Evolutionary conservation across 148 eudicot genomes (phyloP).

Genomic region (Beta vulgaris): DNA sequence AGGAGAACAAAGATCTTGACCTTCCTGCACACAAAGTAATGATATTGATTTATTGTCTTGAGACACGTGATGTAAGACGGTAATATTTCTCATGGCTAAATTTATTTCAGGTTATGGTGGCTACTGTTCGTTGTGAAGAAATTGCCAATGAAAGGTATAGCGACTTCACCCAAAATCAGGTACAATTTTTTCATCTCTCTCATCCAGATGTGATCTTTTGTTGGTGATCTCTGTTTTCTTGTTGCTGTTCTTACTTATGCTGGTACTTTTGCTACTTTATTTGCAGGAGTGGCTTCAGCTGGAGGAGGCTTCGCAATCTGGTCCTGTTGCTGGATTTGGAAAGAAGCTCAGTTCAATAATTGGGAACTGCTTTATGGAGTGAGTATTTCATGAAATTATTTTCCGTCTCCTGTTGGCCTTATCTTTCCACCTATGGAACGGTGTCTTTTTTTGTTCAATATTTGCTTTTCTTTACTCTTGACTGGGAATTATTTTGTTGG

Average conservation of each 20-base stretch:
- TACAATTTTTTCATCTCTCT: constrained; percentile 24
- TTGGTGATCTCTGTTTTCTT: background rate
- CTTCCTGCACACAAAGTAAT: constrained; percentile 93
- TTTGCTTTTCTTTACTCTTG: background rate
- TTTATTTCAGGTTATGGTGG: constrained; percentile 79
- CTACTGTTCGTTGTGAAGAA: constrained; percentile 97
- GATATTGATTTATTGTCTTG: background rate
- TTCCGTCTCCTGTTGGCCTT: background rate
- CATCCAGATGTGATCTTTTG: background rate
- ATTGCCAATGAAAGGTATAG: constrained; percentile 70
- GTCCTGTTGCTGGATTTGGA: constrained; percentile 72
- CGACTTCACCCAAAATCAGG: constrained; percentile 66
- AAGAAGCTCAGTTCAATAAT: constrained; percentile 73
- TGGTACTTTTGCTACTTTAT: constrained; percentile 2
- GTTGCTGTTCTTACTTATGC: background rate
- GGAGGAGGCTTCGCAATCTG: constrained; percentile 63
- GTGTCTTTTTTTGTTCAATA: background rate
- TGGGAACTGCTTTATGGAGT: constrained; percentile 67
- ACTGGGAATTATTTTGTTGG: background rate
- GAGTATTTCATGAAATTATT: constrained; percentile 28
- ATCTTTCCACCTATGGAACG: background rate
- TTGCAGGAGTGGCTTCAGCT: constrained; percentile 76
- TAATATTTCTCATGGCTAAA: background rate
- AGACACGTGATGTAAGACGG: background rate
- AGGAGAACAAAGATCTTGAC: constrained; percentile 93